These are phyloP conservation scores for Fusarium sp. DNA, from an alignment of 2,329 filamentous ascomycete genomes.

Conservation along the genomic window DNA sequence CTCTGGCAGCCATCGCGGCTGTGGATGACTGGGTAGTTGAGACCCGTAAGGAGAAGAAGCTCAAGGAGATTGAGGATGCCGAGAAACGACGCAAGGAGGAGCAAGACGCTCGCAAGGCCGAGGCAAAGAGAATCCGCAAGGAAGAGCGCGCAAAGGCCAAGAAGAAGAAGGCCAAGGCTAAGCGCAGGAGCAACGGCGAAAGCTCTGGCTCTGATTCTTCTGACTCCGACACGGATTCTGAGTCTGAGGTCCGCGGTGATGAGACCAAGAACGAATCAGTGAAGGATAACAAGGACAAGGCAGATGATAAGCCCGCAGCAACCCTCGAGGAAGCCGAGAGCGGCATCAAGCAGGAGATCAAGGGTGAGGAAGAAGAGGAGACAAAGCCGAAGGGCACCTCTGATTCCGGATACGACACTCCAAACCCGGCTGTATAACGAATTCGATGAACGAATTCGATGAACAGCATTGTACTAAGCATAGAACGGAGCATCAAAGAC, in stretches of 20 bases:
- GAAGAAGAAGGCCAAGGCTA: constrained; percentile 43
- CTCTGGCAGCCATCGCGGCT: constrained; percentile 59
- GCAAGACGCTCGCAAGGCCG: constrained; percentile 47
- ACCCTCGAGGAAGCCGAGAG: constrained; percentile 8
- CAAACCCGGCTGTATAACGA: constrained; percentile 34
- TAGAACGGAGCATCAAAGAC: neutral
- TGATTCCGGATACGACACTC: constrained; percentile 51
- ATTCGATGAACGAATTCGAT: constrained; percentile 21
- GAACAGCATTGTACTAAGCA: constrained; percentile 9
- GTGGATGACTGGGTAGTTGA: constrained; percentile 62
- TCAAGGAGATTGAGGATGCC: constrained; percentile 56
- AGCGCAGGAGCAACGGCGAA: constrained; percentile 37
- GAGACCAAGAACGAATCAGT: constrained; percentile 33
- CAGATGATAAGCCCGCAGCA: constrained; percentile 22
- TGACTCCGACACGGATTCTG: constrained; percentile 40
- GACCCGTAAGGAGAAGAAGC: constrained; percentile 61
- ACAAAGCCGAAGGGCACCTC: constrained; percentile 47
- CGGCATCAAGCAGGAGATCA: constrained; percentile 10
- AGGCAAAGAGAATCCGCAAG: constrained; percentile 46
- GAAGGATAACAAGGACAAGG: constrained; percentile 23
- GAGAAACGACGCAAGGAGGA: constrained; percentile 55
- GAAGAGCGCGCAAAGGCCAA: constrained; percentile 41
- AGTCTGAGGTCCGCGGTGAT: constrained; percentile 38
- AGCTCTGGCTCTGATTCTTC: constrained; percentile 39
- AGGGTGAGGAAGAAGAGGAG: constrained; percentile 19